Evolutionary conservation across 2,329 filamentous ascomycete genomes (phyloP), one percentile per base, ranked within the genome.

Genomic region (Penicillium freii): DNA sequence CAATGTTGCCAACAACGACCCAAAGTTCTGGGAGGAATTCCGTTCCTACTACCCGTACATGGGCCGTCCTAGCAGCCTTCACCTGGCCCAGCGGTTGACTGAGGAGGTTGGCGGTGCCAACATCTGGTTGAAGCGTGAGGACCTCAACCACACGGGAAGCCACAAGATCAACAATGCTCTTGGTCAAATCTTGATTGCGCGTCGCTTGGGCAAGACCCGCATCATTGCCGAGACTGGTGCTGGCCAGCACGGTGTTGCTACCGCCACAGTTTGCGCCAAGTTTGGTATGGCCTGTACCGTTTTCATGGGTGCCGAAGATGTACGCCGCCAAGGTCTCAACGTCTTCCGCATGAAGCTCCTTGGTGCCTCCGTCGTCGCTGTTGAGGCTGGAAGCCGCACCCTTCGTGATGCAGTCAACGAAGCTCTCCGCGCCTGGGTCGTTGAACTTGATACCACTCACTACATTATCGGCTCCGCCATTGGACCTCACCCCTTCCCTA

Each of bases 81-180:
- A 99, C 77, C 79, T 92, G 52, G 94, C 94, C 1, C 87, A 94
- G 66, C 87, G 92, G 52, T 80, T 99, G 64, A 97, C 93, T 0
- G 88, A 95, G 71, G 81, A 93, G 69, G 92, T 91, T 47, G 91
- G 92, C 25, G 94, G 94, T 59, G 93, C 94, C 48, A 96, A 92
- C 71, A 96, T 99, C 79, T 99, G 93, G 88, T 80, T 99, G 66
- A 99, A 99, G 84, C 87, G 94, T 68, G 94, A 99, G 78, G 94
- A 99, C 73, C 81, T 97, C 56, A 97, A 97, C 78, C 94, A 99
- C 75, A 97, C 94, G 9, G 94, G 94, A 65, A 95, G 90, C 62
- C 94, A 99, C 83, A 99, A 99, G 84, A 97, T 99, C 82, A 99
- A 99, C 82, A 99, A 99, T 70, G 94, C 94, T 0, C 81, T 99